A percentile compares a stretch with the other conserved stretches of the same genome.
Conservation (phyloP, 805 yeast species). For the Saccharomycopsis microspora region DNA sequence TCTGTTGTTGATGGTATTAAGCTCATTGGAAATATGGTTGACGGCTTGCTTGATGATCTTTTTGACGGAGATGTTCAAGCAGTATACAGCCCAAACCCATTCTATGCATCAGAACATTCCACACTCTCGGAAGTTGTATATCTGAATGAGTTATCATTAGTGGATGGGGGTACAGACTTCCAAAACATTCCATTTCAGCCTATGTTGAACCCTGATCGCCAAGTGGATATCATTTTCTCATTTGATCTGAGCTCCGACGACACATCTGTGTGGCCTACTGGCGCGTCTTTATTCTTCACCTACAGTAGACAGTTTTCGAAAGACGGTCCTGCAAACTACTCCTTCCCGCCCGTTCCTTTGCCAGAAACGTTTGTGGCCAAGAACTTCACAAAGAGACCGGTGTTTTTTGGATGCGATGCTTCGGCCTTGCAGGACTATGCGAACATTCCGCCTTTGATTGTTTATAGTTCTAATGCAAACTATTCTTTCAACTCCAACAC, state of each 20-base stretch:
- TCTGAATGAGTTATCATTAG: constrained; percentile 26
- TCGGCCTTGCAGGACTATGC: constrained; percentile 44
- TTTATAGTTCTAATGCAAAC: constrained; percentile 65
- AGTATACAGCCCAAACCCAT: constrained; percentile 18
- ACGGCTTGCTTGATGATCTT: constrained; percentile 21
- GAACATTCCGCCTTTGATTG: constrained; percentile 57
- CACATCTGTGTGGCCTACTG: constrained; percentile 32
- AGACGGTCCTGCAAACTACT: constrained; percentile 46
- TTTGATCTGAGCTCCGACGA: constrained; percentile 38
- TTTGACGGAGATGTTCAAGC: constrained; percentile 24
- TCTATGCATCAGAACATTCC: constrained; percentile 4
- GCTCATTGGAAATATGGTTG: constrained; percentile 18
- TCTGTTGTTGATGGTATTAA: constrained; percentile 16
- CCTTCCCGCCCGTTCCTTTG: constrained; percentile 69
- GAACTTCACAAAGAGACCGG: constrained; percentile 58
- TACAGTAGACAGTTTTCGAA: constrained; percentile 29
- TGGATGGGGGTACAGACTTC: constrained; percentile 39
- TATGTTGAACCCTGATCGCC: constrained; percentile 30
- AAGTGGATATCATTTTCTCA: constrained; percentile 33
- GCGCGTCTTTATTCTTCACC: constrained; percentile 30
- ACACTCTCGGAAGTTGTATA: constrained; percentile 19
- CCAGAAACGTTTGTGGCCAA: constrained; percentile 39
- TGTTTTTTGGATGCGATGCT: constrained; percentile 77
- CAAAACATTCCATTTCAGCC: constrained; percentile 37
- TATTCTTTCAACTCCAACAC: constrained; percentile 55